Evolutionary conservation across 768 basidiomycete species (phyloP).

Genomic region (Boletus insuetus): DNA sequence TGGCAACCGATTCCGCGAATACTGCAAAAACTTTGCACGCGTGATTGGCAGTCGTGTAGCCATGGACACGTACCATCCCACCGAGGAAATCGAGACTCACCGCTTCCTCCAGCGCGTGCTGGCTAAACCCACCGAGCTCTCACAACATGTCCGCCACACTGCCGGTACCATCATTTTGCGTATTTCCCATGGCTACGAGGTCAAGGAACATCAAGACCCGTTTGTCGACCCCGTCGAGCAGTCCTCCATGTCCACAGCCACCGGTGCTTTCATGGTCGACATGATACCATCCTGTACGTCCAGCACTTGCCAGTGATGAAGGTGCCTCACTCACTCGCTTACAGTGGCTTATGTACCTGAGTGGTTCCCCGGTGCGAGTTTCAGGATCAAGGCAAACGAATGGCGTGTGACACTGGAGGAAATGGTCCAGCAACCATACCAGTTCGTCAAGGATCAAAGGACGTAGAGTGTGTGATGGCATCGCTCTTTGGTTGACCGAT

Average conservation of each 20-base stretch:
- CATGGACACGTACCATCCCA: slow-evolving; percentile 32
- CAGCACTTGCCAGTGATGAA: not conserved
- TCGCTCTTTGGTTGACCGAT: no score
- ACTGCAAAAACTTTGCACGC: slow-evolving; percentile 40
- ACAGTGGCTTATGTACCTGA: slow-evolving; percentile 47
- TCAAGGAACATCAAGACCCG: slow-evolving; percentile 49
- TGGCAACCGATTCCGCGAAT: slow-evolving; percentile 40
- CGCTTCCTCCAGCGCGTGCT: slow-evolving; percentile 43
- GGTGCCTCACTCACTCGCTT: not conserved
- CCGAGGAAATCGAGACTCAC: slow-evolving; percentile 42
- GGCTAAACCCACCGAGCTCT: slow-evolving; percentile 36
- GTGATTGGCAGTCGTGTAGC: slow-evolving; percentile 41
- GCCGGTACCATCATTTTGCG: slow-evolving; percentile 54
- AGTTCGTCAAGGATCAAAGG: slow-evolving; percentile 60
- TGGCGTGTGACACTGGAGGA: slow-evolving; percentile 54
- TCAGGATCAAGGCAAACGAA: slow-evolving; percentile 48
- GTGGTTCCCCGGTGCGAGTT: slow-evolving; percentile 56
- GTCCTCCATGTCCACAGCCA: slow-evolving; percentile 47
- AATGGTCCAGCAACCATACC: slow-evolving; percentile 55
- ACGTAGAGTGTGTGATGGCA: no score
- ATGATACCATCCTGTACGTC: slow-evolving; percentile 42
- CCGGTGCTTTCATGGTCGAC: slow-evolving; percentile 52
- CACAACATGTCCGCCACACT: slow-evolving; percentile 40
- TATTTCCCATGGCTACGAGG: slow-evolving; percentile 55
- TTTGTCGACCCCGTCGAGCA: slow-evolving; percentile 50